Base-by-base conservation (phyloP, 1,139 yeast genomes). In the Geotrichum citri-aurantii region DNA sequence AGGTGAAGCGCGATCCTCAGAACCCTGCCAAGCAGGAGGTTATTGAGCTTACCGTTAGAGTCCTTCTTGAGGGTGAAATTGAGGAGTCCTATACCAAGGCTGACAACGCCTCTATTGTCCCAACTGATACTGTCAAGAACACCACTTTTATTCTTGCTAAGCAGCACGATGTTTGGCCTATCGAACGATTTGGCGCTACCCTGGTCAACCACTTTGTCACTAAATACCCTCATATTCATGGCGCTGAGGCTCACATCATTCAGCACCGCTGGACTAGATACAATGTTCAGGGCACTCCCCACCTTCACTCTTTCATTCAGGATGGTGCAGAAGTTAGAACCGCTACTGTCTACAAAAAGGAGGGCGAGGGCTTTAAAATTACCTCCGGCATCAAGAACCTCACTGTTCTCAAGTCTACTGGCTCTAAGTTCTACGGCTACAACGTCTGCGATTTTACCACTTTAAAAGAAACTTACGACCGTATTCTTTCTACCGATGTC, bases 121-220 rank as follows among this genome's bases (percentile, higher is more conserved):
- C 97, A 59, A 91, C 97, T 12, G 97, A 91, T 73, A 90, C 97
- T 1, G 92, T 90, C 62, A 91, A 91, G 75, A 91, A 91, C 78
- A 91, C 97, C 59, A 83, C 89, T 64, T 79, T 70, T 85, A 71
- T 91, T 48, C 85, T 88, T 67, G 97, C 96, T 63, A 88, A 88
- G 75, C 85, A 79, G 68, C 80, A 83, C 60, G 88, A 88, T 61
- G 76, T 73, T 49, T 88, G 93, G 88, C 96, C 97, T 62, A 86
- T 88, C 66, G 97, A 91, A 78, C 79, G 87, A 60, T 91, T 89
- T 74, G 97, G 95, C 48, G 90, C 92, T 48, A 88, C 84, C 65
- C 78, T 91, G 64, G 95, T 90, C 52, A 78, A 84, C 68, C 97
- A 90, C 73, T 91, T 91, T 73, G 79, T 88, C 65, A 68, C 75